Evolutionary conservation across 306 rosid genomes (phyloP).

Genomic region (Pyrus betulifolia): DNA sequence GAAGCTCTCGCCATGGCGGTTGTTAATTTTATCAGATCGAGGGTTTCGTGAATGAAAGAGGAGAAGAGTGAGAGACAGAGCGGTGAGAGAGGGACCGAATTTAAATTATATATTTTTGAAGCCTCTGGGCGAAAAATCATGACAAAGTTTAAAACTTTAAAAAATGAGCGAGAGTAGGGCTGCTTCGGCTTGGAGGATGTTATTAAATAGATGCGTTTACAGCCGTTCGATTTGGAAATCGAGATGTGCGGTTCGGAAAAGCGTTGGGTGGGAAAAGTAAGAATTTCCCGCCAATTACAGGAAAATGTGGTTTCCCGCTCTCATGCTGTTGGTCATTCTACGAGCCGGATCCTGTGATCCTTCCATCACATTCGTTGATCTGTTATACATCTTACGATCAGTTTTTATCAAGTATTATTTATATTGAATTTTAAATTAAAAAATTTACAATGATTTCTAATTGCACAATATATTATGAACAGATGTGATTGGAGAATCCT

Average conservation of each 20-base stretch:
- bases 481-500: no score
- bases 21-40: slow-evolving; percentile 28
- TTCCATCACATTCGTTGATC: no score
- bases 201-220: not conserved
- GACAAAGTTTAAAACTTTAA: not conserved
- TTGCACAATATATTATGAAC: rapidly evolving
- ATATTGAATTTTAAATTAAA: no score
- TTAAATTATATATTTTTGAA: slow-evolving; percentile 5
- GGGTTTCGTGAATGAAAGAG: slow-evolving; percentile 34
- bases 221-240: slow-evolving; percentile 29
- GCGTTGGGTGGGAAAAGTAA: not conserved
- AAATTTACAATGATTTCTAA: rapidly evolving
- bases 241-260: slow-evolving; percentile 31
- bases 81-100: slow-evolving; percentile 9
- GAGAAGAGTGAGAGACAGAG: not conserved
- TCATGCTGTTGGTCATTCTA: not conserved
- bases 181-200: not conserved
- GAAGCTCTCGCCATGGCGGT: slow-evolving; percentile 54
- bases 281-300: slow-evolving; percentile 61
- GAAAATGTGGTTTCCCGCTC: slow-evolving; percentile 44
- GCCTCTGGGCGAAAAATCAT: not conserved
- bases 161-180: not conserved
- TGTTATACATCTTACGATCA: rapidly evolving
- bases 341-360: rapidly evolving
- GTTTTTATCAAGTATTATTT: rapidly evolving